phyloP scores from a whole-genome alignment of 352 stramenopile species.

The Halophytophthora batemanensis region DNA sequence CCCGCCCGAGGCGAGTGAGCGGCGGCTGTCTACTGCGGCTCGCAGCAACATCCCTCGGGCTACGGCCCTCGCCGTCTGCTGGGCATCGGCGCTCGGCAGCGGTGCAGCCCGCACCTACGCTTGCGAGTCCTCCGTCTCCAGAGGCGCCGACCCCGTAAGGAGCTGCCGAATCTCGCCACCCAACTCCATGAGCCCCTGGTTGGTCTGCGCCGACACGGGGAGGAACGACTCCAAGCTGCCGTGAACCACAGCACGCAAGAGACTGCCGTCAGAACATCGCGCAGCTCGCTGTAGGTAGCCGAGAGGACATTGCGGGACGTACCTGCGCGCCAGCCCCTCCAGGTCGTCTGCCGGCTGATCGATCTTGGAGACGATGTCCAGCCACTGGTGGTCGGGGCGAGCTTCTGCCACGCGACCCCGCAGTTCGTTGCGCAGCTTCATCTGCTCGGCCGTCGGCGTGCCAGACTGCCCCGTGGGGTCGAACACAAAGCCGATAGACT shows the following conservation, averaged over 20 bases:
- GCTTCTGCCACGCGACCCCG: constrained; percentile 35
- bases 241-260: background rate
- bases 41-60: no score
- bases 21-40: no score
- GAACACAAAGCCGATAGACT: constrained; percentile 86
- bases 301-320: constrained; percentile 1
- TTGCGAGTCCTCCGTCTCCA: constrained; percentile 7
- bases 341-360: constrained; percentile 56
- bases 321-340: constrained; percentile 34
- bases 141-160: constrained; percentile 31
- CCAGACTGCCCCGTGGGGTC: constrained; percentile 71
- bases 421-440: constrained; percentile 75
- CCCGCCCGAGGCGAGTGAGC: no score
- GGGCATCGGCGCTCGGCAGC: no score
- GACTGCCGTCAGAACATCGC: no score
- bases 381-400: constrained; percentile 57
- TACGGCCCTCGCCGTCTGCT: no score
- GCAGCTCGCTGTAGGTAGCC: no score
- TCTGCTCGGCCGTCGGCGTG: constrained; percentile 54
- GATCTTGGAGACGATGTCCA: constrained; percentile 87
- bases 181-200: constrained; percentile 67
- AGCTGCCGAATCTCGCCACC: constrained; percentile 50
- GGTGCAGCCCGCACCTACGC: constrained; percentile 5
- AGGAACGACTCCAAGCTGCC: constrained; percentile 24
- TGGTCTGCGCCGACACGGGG: constrained; percentile 71